Percentiles rank a stretch among this genome's conserved stretches.
These are phyloP conservation scores for Lentinula detonsa DNA, from an alignment of 768 basidiomycete species.

Conservation along the genomic window DNA sequence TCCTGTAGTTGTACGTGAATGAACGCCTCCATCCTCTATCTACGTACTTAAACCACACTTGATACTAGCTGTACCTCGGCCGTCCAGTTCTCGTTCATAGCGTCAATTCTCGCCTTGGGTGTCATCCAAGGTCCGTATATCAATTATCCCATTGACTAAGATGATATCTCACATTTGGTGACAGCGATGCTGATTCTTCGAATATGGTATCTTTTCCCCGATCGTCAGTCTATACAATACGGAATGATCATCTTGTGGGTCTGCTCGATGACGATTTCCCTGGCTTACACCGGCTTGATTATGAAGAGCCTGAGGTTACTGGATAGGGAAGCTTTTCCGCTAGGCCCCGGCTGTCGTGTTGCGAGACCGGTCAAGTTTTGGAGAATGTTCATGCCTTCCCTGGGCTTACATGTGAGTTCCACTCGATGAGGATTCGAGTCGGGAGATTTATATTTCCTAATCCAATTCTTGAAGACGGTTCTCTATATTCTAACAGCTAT, in stretches of 20 bases:
- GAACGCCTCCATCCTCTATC: neutral
- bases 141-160: neutral
- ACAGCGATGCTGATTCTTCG: conserved; percentile 32
- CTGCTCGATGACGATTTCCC: conserved; percentile 20
- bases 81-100: conserved; percentile 20
- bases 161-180: neutral
- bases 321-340: neutral
- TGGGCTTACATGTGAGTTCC: conserved; percentile 28
- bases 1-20: conserved; percentile 13
- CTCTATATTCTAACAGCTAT: conserved; percentile 29
- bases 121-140: conserved; percentile 27
- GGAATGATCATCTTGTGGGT: conserved; percentile 23
- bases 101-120: conserved; percentile 20
- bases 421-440: neutral
- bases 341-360: conserved; percentile 25
- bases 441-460: neutral
- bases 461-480: conserved; percentile 17
- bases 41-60: neutral
- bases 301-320: conserved; percentile 14
- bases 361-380: conserved; percentile 24
- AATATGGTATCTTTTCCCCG: conserved; percentile 36
- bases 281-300: conserved; percentile 23
- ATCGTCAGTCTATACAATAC: conserved; percentile 19
- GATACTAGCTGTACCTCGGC: conserved; percentile 20
- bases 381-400: conserved; percentile 29